Conservation (phyloP, 2,329 filamentous ascomycete species). For the Hawksworthiomyces lignivorus region DNA sequence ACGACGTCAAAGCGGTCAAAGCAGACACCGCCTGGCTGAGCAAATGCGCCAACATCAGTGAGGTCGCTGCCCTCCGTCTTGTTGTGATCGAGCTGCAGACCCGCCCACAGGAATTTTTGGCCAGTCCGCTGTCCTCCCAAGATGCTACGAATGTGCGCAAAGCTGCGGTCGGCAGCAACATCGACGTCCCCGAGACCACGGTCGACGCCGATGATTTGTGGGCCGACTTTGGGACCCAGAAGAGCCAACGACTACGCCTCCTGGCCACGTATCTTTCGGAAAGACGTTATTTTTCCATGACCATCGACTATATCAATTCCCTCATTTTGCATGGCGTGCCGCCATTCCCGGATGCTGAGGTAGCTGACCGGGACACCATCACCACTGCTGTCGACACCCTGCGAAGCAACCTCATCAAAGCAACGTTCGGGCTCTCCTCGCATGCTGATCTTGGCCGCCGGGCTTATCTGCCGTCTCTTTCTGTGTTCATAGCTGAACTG, state of each 20-base stretch:
- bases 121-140: conserved; percentile 65
- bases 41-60: conserved; percentile 67
- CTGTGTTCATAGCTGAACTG: conserved; percentile 41
- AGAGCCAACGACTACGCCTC: conserved; percentile 58
- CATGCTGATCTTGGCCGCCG: conserved; percentile 15
- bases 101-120: conserved; percentile 64
- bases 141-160: conserved; percentile 70
- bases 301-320: conserved; percentile 48
- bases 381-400: conserved; percentile 4
- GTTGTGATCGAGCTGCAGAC: conserved; percentile 78
- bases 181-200: conserved; percentile 27
- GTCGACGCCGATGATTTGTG: conserved; percentile 48
- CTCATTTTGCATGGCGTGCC: conserved; percentile 36
- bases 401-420: conserved; percentile 7
- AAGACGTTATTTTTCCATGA: conserved; percentile 58
- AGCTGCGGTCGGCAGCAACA: conserved; percentile 53
- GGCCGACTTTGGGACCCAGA: conserved; percentile 53
- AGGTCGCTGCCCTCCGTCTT: conserved; percentile 73
- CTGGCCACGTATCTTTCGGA: conserved; percentile 66
- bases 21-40: conserved; percentile 81
- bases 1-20: conserved; percentile 73
- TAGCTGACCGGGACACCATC: background rate
- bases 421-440: background rate
- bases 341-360: background rate
- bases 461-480: conserved; percentile 36